A percentile compares a stretch with the other conserved stretches of the same genome.
Evolutionary conservation across 2,329 filamentous ascomycete species (phyloP).

Genomic region (Gliomastix tumulicola): DNA sequence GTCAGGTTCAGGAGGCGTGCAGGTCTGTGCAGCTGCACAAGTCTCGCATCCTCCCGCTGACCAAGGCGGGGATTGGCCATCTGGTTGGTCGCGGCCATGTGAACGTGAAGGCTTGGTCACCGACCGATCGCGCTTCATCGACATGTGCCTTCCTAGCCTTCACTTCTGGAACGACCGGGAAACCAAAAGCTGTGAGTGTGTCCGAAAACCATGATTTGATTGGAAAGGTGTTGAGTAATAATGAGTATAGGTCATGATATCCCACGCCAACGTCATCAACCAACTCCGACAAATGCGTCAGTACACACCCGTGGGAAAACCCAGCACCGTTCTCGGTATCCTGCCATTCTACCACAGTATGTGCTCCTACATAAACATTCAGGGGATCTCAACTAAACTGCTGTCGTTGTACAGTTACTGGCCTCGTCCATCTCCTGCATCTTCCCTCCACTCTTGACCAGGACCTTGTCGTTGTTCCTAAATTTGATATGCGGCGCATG

Average conservation of each 20-base stretch:
- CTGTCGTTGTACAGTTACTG: background rate
- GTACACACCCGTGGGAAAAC: background rate
- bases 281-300: background rate
- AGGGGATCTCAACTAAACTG: no score
- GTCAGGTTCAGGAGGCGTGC: background rate
- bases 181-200: no score
- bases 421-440: background rate
- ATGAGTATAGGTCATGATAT: background rate
- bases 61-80: background rate
- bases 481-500: conserved; percentile 40
- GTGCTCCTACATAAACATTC: background rate
- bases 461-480: background rate
- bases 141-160: no score
- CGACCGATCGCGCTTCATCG: background rate
- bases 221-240: no score
- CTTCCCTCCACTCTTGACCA: background rate
- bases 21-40: background rate
- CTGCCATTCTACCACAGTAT: background rate
- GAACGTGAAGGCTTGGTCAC: background rate
- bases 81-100: background rate
- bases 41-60: background rate
- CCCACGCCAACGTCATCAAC: background rate
- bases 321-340: background rate
- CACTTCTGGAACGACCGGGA: no score
- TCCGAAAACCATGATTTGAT: no score